A percentile compares a stretch with the other conserved stretches of the same genome.
Conservation (phyloP, 164 flowering plant genomes). For the Stephania cephalantha region DNA sequence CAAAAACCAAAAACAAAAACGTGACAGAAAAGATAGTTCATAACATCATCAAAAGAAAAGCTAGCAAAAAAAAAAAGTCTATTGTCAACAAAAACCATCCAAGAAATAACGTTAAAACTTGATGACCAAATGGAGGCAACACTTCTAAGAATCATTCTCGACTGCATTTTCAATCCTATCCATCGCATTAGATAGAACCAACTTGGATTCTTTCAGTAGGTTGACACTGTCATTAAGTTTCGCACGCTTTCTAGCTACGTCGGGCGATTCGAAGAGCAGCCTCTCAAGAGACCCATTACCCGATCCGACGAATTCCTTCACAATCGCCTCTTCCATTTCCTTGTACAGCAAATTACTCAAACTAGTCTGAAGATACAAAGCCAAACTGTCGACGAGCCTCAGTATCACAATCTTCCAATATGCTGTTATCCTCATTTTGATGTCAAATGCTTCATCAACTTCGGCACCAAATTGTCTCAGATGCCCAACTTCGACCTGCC, state of each 20-base stretch:
- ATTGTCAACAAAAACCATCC: too few relatives aligned
- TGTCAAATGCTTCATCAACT: slow-evolving; percentile 6
- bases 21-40: too few relatives aligned
- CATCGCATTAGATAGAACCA: neutral
- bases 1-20: too few relatives aligned
- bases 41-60: too few relatives aligned
- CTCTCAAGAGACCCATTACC: neutral
- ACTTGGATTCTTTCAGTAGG: neutral
- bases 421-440: slow-evolving; percentile 5
- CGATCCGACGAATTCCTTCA: neutral
- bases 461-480: neutral
- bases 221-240: neutral
- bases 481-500: neutral
- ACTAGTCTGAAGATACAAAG: neutral
- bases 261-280: slow-evolving; percentile 4
- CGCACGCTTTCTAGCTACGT: slow-evolving; percentile 1
- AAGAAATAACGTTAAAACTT: too few relatives aligned
- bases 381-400: slow-evolving; percentile 6
- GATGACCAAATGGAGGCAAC: too few relatives aligned
- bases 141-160: too few relatives aligned
- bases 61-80: too few relatives aligned
- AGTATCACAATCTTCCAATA: slow-evolving; percentile 9
- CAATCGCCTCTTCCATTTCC: neutral
- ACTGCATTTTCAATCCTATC: neutral
- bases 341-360: neutral